A percentile compares a stretch with the other conserved stretches of the same genome.
Evolutionary conservation across 2,329 filamentous ascomycete genomes (phyloP).

Genomic region (Cryphonectria carpinicola): DNA sequence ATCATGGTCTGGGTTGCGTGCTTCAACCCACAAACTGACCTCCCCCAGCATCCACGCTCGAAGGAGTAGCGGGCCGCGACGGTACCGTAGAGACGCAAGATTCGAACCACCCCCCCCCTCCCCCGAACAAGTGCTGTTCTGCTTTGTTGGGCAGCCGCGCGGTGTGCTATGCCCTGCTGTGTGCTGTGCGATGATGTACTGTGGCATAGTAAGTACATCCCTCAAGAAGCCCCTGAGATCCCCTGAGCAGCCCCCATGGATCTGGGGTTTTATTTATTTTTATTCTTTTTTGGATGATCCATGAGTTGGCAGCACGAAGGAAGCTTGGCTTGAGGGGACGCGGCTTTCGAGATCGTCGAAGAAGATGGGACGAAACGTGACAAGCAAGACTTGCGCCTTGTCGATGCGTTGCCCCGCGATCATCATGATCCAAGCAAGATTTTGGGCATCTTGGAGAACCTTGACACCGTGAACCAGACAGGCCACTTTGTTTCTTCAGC

Average conservation of each 20-base stretch:
- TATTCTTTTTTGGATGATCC: background rate
- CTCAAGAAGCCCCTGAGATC: conserved; percentile 14
- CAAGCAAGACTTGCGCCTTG: conserved; percentile 13
- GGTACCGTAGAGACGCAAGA: background rate
- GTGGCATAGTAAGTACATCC: background rate
- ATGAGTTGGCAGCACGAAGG: background rate
- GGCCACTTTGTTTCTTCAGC: background rate
- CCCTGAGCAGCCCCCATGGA: conserved; percentile 6
- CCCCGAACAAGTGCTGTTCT: background rate
- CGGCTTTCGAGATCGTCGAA: background rate
- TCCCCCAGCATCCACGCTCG: background rate
- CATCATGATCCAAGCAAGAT: background rate
- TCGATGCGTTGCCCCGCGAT: background rate
- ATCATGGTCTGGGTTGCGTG: conserved; percentile 15
- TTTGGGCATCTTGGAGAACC: background rate
- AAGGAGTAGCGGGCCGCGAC: background rate
- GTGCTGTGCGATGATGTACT: background rate
- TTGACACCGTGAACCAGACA: conserved; percentile 4
- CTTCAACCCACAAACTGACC: background rate
- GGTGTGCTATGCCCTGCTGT: background rate
- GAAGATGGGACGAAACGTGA: conserved; percentile 26
- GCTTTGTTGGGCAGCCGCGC: conserved; percentile 2
- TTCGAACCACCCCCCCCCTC: background rate
- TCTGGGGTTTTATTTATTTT: background rate
- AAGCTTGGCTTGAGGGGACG: background rate